These are phyloP conservation scores for Gossypium gossypioides DNA, from an alignment of 441 rosid species.

Conservation along the genomic window DNA sequence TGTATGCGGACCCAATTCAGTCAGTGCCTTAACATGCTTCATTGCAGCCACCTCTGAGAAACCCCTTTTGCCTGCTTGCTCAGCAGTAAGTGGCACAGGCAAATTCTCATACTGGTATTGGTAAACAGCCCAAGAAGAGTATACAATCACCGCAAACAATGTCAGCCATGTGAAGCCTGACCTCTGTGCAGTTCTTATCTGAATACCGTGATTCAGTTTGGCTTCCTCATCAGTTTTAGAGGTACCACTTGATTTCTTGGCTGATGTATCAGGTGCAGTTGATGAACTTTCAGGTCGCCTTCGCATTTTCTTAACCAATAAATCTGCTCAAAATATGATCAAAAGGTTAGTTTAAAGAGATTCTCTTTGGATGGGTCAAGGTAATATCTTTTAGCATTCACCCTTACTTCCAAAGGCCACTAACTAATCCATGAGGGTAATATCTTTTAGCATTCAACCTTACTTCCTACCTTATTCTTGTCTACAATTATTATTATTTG, in stretches of 20 bases:
- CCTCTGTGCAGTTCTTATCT: conserved; percentile 27
- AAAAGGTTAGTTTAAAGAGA: background rate
- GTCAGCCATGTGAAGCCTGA: conserved; percentile 53
- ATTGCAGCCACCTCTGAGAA: conserved; percentile 79
- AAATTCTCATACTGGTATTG: conserved; percentile 48
- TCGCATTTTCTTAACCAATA: conserved; percentile 25
- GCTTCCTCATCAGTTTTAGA: conserved; percentile 10
- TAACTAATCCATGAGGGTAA: too few relatives aligned
- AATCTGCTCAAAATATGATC: conserved; percentile 3
- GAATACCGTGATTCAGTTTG: background rate
- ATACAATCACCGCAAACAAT: conserved; percentile 32
- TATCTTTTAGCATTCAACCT: too few relatives aligned
- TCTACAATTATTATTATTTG: too few relatives aligned
- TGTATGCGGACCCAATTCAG: conserved; percentile 76
- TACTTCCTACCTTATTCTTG: too few relatives aligned
- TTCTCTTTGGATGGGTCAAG: background rate
- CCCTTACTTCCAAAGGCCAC: too few relatives aligned
- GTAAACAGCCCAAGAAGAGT: conserved; percentile 59
- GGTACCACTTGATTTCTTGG: conserved; percentile 7
- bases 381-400: too few relatives aligned
- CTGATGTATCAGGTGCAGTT: conserved; percentile 20
- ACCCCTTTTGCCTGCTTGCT: conserved; percentile 82
- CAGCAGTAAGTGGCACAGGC: conserved; percentile 62
- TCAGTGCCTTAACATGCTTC: conserved; percentile 67
- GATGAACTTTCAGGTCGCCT: conserved; percentile 25